Evolutionary conservation across 768 basidiomycete species (phyloP), one percentile per base, ranked within the genome.

Genomic region (Kwoniella bestiolae): DNA sequence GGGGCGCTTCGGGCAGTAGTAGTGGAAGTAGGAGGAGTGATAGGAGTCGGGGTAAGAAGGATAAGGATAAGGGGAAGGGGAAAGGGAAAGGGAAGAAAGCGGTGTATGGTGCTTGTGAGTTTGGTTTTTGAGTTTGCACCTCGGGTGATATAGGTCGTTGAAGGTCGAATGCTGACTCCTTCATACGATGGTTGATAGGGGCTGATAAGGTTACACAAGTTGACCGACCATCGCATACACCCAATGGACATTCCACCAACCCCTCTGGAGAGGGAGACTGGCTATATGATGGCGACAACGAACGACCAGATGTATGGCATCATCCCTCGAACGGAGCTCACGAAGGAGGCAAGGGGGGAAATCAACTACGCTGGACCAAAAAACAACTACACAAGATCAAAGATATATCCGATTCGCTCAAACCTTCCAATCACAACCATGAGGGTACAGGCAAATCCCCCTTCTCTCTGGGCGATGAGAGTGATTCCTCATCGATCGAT

Each of bases 31-130:
- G 47, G 69, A 51, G 35, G 52, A 47, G 60, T 25, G 60, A 61
- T 61, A 53, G 45, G 16, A 44, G 60, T 38, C 68, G 74, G 88
- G 88, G 35, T 85, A 88, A 18, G 44, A 71, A 68, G 38, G 68
- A 58, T 45, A 67, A 65, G 14, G 34, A 46, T 3, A 47, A 57
- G n/a, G 58, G 41, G 5, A 71, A 68, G 38, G 68, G 55, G 34
- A 67, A 65, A 12, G 34, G 52, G 6, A 47, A 57, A 18, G 58
- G 41, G 5, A 51, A 56, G 56, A 66, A 60, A 38, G 72, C 46
- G 16, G 78, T 79, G 0, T 79, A 79, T 63, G 77, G 77, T 14
- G 75, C 71, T 23, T 79, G 77, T 77, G 53, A 72, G 75, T 71
- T n/a, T 25, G 21, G 11, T 26, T n/a, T n/a, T n/a, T n/a, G n/a